Percentiles rank a stretch among this genome's conserved stretches.
These are phyloP conservation scores for Neopestalotiopsis clavispora DNA, from an alignment of 2,329 filamentous ascomycete genomes.

Conservation along the genomic window DNA sequence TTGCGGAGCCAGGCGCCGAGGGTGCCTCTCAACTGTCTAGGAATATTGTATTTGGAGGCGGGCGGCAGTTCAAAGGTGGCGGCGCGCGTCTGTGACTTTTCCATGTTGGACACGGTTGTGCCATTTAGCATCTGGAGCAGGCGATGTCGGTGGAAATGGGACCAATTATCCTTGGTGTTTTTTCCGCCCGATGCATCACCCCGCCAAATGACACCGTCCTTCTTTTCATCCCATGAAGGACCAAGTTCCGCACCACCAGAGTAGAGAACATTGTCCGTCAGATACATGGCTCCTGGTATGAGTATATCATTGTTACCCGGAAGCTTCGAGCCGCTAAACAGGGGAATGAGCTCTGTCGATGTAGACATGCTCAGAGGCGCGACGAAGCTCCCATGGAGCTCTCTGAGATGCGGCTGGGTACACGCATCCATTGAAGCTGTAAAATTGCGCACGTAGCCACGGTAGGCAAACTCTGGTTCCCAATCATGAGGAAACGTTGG, in stretches of 20 bases:
- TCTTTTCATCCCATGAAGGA: slow-evolving; percentile 62
- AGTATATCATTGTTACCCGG: slow-evolving; percentile 65
- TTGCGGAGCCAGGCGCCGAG: slow-evolving; percentile 32
- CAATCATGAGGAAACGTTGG: slow-evolving; percentile 29
- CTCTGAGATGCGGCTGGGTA: slow-evolving; percentile 52
- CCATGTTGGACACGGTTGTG: slow-evolving; percentile 56
- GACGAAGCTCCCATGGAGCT: slow-evolving; percentile 58
- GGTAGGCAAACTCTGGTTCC: slow-evolving; percentile 35
- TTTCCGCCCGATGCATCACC: slow-evolving; percentile 68
- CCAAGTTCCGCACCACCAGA: slow-evolving; percentile 61
- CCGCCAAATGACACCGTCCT: slow-evolving; percentile 63
- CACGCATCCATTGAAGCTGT: slow-evolving; percentile 60
- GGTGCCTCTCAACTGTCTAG: slow-evolving; percentile 32
- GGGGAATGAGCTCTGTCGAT: slow-evolving; percentile 56
- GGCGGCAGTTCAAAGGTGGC: slow-evolving; percentile 55
- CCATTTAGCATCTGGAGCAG: slow-evolving; percentile 73
- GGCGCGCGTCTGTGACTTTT: slow-evolving; percentile 44
- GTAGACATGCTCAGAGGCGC: slow-evolving; percentile 54
- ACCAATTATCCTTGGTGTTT: slow-evolving; percentile 62
- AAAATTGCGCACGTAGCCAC: slow-evolving; percentile 60
- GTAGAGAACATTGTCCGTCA: slow-evolving; percentile 62
- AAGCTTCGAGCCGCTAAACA: slow-evolving; percentile 65
- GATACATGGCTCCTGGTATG: slow-evolving; percentile 67
- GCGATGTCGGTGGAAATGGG: slow-evolving; percentile 72
- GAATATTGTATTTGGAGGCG: slow-evolving; percentile 46